Percentiles rank a stretch among this genome's conserved stretches.
phyloP scores from a whole-genome alignment of 164 flowering plant species.

The Chloranthus sessilifolius region DNA sequence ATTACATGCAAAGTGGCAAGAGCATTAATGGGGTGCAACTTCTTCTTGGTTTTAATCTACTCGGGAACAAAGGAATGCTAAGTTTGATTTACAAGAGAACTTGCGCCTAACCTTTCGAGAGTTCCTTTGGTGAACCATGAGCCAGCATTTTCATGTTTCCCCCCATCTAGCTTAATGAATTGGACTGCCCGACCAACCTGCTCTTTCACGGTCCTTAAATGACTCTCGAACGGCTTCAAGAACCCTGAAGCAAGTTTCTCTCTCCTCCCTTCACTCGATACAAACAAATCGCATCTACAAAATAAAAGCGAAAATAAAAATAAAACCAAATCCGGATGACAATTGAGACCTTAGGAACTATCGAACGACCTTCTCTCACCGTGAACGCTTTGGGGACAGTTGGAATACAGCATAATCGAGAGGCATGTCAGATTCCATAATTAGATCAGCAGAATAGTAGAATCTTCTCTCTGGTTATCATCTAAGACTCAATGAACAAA shows the following conservation, averaged over 20 bases:
- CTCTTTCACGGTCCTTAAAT: constrained; percentile 79
- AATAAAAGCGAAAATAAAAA: neutral
- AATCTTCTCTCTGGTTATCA: neutral
- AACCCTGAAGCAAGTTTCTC: constrained; percentile 95
- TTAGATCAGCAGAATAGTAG: neutral
- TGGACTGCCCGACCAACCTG: constrained; percentile 57
- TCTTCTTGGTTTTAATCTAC: no score
- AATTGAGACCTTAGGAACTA: neutral
- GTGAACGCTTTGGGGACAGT: constrained; percentile 66
- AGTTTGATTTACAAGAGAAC: no score
- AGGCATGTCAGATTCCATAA: constrained; percentile 40
- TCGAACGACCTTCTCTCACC: constrained; percentile 37
- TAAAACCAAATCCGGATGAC: neutral
- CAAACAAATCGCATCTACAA: constrained; percentile 86
- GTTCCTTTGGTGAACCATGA: constrained; percentile 96
- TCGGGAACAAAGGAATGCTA: no score
- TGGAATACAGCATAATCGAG: constrained; percentile 80
- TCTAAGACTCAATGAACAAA: no score
- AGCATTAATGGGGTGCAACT: no score
- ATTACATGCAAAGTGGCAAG: no score
- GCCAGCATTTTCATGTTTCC: constrained; percentile 48
- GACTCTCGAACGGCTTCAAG: constrained; percentile 78
- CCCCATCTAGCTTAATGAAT: constrained; percentile 76
- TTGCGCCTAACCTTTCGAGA: constrained; percentile 67
- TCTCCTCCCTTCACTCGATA: constrained; percentile 62